A percentile compares a stretch with the other conserved stretches of the same genome.
phyloP scores from a whole-genome alignment of 1,284 basidiomycete genomes.

The Athelia sp. region DNA sequence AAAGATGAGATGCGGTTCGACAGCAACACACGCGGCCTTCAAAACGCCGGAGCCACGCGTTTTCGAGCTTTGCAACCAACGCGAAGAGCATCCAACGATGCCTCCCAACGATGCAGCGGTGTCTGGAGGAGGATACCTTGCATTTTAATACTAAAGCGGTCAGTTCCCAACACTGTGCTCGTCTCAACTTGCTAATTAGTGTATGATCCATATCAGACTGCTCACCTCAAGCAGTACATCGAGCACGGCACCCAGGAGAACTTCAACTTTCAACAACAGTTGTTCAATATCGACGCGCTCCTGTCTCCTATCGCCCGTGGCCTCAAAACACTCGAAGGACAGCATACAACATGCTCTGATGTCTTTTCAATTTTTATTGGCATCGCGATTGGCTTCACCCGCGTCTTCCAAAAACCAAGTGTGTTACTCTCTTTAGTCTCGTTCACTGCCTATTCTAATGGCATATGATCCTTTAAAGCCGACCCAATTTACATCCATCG shows the following conservation, averaged over 20 bases:
- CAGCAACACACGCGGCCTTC: slow-evolving; percentile 7
- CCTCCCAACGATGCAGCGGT: slow-evolving; percentile 6
- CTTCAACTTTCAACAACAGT: background rate
- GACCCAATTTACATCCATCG: background rate
- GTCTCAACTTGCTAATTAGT: too few relatives aligned
- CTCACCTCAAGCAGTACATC: background rate
- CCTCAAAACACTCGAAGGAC: slow-evolving; percentile 9
- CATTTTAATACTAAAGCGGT: slow-evolving; percentile 5
- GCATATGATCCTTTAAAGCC: background rate
- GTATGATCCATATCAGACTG: background rate
- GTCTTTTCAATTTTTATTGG: slow-evolving; percentile 8
- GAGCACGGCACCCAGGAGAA: background rate
- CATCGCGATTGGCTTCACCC: slow-evolving; percentile 7
- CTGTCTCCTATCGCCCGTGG: slow-evolving; percentile 7
- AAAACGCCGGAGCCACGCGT: background rate
- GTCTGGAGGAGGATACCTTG: background rate
- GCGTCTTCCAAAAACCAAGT: slow-evolving; percentile 2
- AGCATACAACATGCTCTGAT: slow-evolving; percentile 7
- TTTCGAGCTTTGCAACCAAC: slow-evolving; percentile 8
- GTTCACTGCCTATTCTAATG: too few relatives aligned
- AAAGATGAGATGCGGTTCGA: slow-evolving; percentile 8
- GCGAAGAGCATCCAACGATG: slow-evolving; percentile 8
- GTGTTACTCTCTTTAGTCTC: too few relatives aligned
- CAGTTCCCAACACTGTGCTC: background rate
- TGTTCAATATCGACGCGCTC: background rate